Base-by-base conservation (phyloP, 768 basidiomycete genomes). In the Boletus rubropictus region DNA sequence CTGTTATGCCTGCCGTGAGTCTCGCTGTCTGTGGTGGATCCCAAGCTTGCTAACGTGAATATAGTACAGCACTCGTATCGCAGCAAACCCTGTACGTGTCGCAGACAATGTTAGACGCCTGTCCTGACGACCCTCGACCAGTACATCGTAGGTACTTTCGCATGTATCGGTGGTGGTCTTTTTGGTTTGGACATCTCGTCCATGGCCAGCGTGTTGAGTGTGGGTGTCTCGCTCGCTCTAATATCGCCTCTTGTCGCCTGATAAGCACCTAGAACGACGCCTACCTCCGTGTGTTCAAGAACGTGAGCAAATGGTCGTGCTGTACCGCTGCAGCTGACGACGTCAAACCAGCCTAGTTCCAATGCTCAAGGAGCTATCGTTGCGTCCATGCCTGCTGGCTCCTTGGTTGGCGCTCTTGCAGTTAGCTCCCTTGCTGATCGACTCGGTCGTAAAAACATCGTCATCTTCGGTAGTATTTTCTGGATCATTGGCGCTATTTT, bases 111-210 rank as follows among this genome's bases (percentile, higher is more conserved):
- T 12, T 18, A 0, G 22, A 39, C n/a, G 11, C 27, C 9, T 22
- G 22, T 46, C n/a, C 44, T 58, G 29, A 63, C 35, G 14, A 20
- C n/a, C 7, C 34, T 37, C n/a, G 18, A 24, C n/a, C 51, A 86
- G 84, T 86, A 86, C 63, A 64, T 86, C 48, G 86, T 87, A 46
- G 86, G 86, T 25, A 80, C 82, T 15, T 88, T 88, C 66, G 85
- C 86, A 64, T 88, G 86, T 62, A 86, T 88, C 52, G 85, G 86
- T 31, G 84, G 85, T 54, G 82, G 82, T 40, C 76, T 88, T 31
- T 88, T 87, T 60, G 86, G 86, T 63, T 62, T 88, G 70, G 86
- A 88, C 72, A 86, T 88, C 59, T 84, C 84, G 57, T 87, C 84
- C 60, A 87, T 87, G 85, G 84, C 85, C 42, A 84, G 81, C 7